A percentile compares a stretch with the other conserved stretches of the same genome.
Evolutionary conservation across 768 basidiomycete genomes (phyloP).

Genomic region (Rickenella mellea): DNA sequence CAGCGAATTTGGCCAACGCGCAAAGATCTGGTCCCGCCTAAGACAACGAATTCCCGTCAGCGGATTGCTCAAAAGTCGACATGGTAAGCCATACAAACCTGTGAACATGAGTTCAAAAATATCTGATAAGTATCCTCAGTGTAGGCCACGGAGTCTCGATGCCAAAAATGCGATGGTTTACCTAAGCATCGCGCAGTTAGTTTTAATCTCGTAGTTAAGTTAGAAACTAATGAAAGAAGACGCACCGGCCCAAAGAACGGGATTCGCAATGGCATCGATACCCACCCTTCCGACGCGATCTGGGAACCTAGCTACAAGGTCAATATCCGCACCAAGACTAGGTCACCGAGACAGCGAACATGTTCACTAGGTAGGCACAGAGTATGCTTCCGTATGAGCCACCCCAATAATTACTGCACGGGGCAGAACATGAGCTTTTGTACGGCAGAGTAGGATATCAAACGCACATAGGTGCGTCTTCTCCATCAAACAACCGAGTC

Average conservation of each 20-base stretch:
- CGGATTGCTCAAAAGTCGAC: too few species aligned
- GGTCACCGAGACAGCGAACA: too few species aligned
- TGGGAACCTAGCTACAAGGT: constrained; percentile 14
- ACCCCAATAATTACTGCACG: constrained; percentile 22
- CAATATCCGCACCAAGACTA: not conserved
- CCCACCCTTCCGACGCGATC: constrained; percentile 18
- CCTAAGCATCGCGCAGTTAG: constrained; percentile 2
- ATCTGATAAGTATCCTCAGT: constrained; percentile 16
- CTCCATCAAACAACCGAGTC: constrained; percentile 16
- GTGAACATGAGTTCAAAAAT: constrained; percentile 17
- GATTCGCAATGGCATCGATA: constrained; percentile 22
- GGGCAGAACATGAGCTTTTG: too few species aligned
- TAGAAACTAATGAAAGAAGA: constrained; percentile 3
- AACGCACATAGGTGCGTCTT: constrained; percentile 16
- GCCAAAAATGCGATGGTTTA: constrained; percentile 12
- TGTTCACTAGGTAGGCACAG: constrained; percentile 22
- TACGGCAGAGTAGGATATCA: too few species aligned
- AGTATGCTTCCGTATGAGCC: constrained; percentile 21
- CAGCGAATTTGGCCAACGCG: constrained; percentile 12
- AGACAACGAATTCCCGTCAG: too few species aligned
- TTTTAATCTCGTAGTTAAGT: not conserved
- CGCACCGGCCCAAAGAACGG: constrained; percentile 16
- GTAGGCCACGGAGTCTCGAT: constrained; percentile 13
- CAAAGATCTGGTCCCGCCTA: constrained; percentile 19
- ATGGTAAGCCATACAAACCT: too few species aligned